Conservation (phyloP, 257 asterid genomes). For the Anisodus acutangulus region DNA sequence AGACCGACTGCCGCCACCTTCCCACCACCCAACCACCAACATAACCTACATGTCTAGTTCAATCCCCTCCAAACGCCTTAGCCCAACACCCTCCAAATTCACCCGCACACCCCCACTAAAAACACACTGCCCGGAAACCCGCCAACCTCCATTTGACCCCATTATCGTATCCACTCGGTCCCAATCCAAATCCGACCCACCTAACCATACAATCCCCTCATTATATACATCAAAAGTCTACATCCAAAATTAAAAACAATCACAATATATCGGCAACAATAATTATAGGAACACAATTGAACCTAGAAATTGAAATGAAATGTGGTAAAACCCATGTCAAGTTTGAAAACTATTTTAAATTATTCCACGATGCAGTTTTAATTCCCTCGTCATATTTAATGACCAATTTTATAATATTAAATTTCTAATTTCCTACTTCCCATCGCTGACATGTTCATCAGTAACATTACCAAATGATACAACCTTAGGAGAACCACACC, state of each 20-base stretch:
- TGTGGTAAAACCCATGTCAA: not conserved
- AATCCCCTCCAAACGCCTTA: no score
- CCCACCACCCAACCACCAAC: no score
- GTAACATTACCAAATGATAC: not conserved
- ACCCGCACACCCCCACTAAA: no score
- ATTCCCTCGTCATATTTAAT: not conserved
- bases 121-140: no score
- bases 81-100: no score
- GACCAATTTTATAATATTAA: not conserved
- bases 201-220: no score
- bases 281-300: not conserved
- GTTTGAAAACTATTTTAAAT: not conserved
- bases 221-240: not conserved
- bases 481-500: no score
- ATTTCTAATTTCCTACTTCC: not conserved
- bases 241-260: not conserved
- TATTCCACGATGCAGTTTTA: not conserved
- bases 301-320: slow-evolving; percentile 3
- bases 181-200: no score
- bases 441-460: not conserved
- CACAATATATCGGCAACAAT: not conserved
- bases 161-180: no score
- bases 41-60: no score
- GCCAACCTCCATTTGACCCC: no score
- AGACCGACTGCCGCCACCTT: no score